Base-by-base conservation (phyloP, 2,329 filamentous ascomycete genomes). In the Paracorniculantispora psalliotae region DNA sequence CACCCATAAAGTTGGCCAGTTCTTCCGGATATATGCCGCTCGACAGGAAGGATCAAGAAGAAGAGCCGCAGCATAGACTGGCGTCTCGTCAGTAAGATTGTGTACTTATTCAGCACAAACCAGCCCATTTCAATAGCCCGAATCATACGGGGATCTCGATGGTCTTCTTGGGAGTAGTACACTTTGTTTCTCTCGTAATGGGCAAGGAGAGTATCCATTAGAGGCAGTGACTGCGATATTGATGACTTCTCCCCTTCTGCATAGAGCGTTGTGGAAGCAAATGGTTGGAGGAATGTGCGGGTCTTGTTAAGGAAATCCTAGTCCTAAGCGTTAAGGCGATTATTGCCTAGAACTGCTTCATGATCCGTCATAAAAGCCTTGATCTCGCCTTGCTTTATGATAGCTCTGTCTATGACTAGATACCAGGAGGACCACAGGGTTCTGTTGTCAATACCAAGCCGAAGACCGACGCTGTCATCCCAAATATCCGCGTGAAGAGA, bases 341-440 rank as follows among this genome's bases (percentile, higher is more conserved):
- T 57, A 15, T 41, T 28, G 3, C 33, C 33, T 19, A 57, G 26
- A 8, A 9, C 33, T 17, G 21, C 19, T 23, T 57, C 54, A n/a
- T 57, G 21, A 19, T 57, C 54, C 28, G 13, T 8, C 43, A 41
- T 49, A 26, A 57, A 50, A 13, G 46, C 13, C 5, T 30, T 6
- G 30, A 57, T 57, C 7, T 41, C n/a, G 13, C 9, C 23, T 12
- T 44, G 3, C 41, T 44, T 56, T 23, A 4, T 28, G 15, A 56
- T n/a, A 30, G 33, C 23, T 2, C 28, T 30, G 33, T 46, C 41
- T 19, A 56, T 26, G 15, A 56, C 39, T 5, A n/a, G 19, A 56
- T 56, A 47, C 52, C 52, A 56, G 21, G 52, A 56, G 6, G 37
- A 46, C 52, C 52, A 56, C 7, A 39, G 37, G 13, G 52, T 56